Percentiles rank a stretch among this genome's conserved stretches.
These are phyloP conservation scores for Leonotis leonurus DNA, from an alignment of 257 asterid species.

Conservation along the genomic window DNA sequence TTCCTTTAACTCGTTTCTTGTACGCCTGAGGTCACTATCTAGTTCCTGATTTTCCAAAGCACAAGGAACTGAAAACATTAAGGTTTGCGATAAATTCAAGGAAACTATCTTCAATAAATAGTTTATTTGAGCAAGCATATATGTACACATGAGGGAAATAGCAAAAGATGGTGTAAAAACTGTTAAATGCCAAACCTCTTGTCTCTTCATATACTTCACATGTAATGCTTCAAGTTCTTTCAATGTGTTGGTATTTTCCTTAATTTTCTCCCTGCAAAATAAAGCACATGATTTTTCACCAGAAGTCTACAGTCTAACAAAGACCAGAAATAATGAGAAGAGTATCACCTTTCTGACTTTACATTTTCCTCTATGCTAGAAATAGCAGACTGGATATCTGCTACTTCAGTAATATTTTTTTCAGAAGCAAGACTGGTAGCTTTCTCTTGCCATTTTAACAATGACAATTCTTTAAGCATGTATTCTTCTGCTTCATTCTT, in stretches of 20 bases:
- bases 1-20: conserved; percentile 86
- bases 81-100: neutral
- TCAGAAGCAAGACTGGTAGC: conserved; percentile 73
- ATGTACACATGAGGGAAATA: neutral
- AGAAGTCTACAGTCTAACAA: conserved; percentile 1
- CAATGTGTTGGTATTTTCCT: conserved; percentile 47
- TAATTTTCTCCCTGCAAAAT: conserved; percentile 70
- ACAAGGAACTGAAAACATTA: neutral
- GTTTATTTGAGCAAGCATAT: neutral
- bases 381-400: conserved; percentile 53
- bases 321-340: neutral
- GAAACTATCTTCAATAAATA: neutral
- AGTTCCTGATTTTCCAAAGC: conserved; percentile 50
- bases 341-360: conserved; percentile 59
- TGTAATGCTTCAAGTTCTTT: conserved; percentile 80
- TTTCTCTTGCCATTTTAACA: conserved; percentile 91
- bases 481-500: conserved; percentile 92
- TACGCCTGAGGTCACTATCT: conserved; percentile 43
- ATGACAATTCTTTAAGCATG: conserved; percentile 87
- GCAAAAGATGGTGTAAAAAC: neutral
- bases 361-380: conserved; percentile 60
- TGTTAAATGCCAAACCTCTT: conserved; percentile 52
- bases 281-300: neutral
- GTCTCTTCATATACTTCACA: conserved; percentile 54
- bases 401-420: conserved; percentile 46